Evolutionary conservation across 176 grass and related monocot species (phyloP).

Genomic region (Aegilops longissima): DNA sequence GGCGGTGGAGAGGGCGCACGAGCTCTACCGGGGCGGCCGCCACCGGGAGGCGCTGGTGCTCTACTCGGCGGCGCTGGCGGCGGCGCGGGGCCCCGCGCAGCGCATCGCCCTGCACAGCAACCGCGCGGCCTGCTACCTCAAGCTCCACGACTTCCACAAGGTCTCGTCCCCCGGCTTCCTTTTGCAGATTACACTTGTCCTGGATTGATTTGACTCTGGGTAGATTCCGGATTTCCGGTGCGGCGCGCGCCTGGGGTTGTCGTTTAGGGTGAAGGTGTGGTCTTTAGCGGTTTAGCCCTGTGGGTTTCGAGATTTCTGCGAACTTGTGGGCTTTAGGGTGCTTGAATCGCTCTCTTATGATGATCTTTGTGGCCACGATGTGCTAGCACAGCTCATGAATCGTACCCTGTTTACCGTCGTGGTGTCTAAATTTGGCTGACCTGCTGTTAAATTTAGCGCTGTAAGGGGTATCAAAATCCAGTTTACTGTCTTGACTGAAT

Average conservation of each 20-base stretch:
- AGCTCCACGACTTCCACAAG: slow-evolving; percentile 89
- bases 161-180: not conserved
- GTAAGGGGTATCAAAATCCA: not conserved
- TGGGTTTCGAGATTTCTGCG: not conserved
- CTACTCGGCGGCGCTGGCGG: slow-evolving; percentile 77
- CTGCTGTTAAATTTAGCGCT: not conserved
- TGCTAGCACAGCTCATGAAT: not conserved
- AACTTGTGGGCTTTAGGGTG: not conserved
- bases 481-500: not conserved
- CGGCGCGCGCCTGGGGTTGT: not conserved
- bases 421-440: not conserved
- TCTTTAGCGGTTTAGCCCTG: not conserved
- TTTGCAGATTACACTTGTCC: not conserved
- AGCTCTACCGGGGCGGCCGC: slow-evolving; percentile 77
- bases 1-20: slow-evolving; percentile 78
- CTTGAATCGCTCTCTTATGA: not conserved
- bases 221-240: not conserved
- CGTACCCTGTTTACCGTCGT: not conserved
- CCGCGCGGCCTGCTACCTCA: slow-evolving; percentile 92
- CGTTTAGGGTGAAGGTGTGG: not conserved
- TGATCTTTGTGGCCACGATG: not conserved
- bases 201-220: not conserved
- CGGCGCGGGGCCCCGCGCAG: slow-evolving; percentile 67
- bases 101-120: slow-evolving; percentile 97
- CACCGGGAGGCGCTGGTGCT: slow-evolving; percentile 85